Evolutionary conservation across 2,329 filamentous ascomycete species (phyloP), one percentile per base, ranked within the genome.

Genomic region (Sarocladiaceae sp.): DNA sequence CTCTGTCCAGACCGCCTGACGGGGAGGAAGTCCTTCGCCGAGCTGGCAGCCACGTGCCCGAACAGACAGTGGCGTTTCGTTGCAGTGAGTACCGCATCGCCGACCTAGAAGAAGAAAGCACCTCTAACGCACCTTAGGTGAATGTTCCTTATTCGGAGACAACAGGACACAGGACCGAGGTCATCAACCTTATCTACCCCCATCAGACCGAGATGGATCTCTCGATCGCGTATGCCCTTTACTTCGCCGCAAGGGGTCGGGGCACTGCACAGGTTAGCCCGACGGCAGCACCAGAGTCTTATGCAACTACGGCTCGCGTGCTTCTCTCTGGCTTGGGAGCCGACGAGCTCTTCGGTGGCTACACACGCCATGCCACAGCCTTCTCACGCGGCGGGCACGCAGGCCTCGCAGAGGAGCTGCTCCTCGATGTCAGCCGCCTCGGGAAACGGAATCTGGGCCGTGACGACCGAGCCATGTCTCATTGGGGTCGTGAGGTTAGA

Each of bases 171-270:
- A 80, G 87, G 49, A 57, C 73, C 3, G 74, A 73, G 20, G 77
- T 98, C 16, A 76, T 90, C 29, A 74, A 78, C 2, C 70, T 98
- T 15, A 96, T 98, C 61, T 74, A 85, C 53, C 93, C 93, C 0
- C 93, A 98, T 63, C 91, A 95, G 53, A 98, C 93, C 0, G 93
- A 98, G 64, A 98, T 98, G 93, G 93, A 98, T 56, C 72, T 98
- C 1, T 98, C 93, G 3, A 98, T 98, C 54, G 85, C 87, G 0
- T 84, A 78, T 54, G 93, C 93, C 0, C 72, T 98, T n/a, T 97
- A 96, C 62, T 98, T 98, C 67, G 89, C 93, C 5, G 83, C 91
- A 1, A 78, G 88, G 31, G 91, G 89, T 1, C 61, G 67, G 42
- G 88, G 83, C 0, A 51, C 61, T 15, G 67, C 72, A 31, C 66